These are phyloP conservation scores for Nakazawaea pomicola DNA, from an alignment of 805 yeast genomes.

Conservation along the genomic window DNA sequence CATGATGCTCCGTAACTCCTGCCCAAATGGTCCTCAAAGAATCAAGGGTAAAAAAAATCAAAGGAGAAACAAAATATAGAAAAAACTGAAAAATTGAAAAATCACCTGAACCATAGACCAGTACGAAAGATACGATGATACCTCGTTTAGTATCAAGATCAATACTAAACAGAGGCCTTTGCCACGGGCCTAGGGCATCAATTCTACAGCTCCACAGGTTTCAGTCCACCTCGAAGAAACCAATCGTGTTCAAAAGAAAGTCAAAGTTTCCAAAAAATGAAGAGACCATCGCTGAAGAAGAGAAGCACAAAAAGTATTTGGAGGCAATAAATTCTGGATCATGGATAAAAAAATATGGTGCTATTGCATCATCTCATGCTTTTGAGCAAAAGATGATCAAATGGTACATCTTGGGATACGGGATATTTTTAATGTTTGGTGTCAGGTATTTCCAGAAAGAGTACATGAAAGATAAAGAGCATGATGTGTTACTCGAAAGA, in stretches of 20 bases:
- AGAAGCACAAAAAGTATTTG: conserved; percentile 22
- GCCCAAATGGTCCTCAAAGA: too few relatives aligned
- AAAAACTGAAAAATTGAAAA: too few relatives aligned
- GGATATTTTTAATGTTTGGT: conserved; percentile 52
- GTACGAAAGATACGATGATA: too few relatives aligned
- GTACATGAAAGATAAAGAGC: conserved; percentile 59
- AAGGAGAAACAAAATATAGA: too few relatives aligned
- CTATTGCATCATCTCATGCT: conserved; percentile 45
- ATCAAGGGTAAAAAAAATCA: too few relatives aligned
- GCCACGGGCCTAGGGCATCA: too few relatives aligned
- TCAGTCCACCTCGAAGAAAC: too few relatives aligned
- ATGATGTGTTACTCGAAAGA: conserved; percentile 27
- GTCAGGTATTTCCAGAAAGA: conserved; percentile 62
- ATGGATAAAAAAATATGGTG: conserved; percentile 43
- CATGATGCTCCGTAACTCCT: too few relatives aligned
- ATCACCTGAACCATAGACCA: too few relatives aligned
- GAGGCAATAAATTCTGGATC: conserved; percentile 30
- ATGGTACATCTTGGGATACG: conserved; percentile 57
- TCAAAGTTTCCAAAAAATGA: conserved; percentile 22
- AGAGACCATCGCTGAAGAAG: conserved; percentile 24
- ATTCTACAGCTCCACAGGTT: too few relatives aligned
- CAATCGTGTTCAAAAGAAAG: conserved; percentile 22
- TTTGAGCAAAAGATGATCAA: conserved; percentile 62
- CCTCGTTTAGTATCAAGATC: too few relatives aligned
- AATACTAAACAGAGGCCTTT: too few relatives aligned